Evolutionary conservation across 306 rosid species (phyloP), one percentile per base, ranked within the genome.

Genomic region (Rosa persica): DNA sequence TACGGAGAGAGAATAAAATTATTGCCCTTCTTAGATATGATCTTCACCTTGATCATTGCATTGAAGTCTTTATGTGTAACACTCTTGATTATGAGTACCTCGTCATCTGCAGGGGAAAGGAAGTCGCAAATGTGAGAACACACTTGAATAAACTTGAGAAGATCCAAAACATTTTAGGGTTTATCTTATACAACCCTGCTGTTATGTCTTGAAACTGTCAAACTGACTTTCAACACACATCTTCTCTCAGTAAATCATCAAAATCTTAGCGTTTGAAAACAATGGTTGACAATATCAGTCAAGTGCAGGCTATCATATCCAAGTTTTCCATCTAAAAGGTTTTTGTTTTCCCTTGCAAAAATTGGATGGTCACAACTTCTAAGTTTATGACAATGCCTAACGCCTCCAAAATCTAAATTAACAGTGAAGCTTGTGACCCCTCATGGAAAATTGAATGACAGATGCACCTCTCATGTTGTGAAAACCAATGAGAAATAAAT

Each of bases 1-100:
- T 19, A 61, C 8, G 2, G 12, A 38, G 8, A 52, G 27, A 39
- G 12, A 67, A 30, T 4, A 40, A 12, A 79, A 46, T 44, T 12
- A 43, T 36, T 0, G 58, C 36, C 57, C 73, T 22, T 44, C 68
- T 73, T 27, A 52, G 67, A 77, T 64, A 49, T 27, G 39, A 58
- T 30, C 78, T 46, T 83, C 77, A 95, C 99, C 97, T 95, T 90
- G 67, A 95, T 93, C 89, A 89, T 82, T 71, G 88, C 90, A 82
- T 91, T 95, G 74, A 95, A 89, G 78, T 93, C 96, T 86, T 78
- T 84, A 47, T 95, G 99, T 0, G 94, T 93, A 79, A 95, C 84
- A 75, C 99, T 95, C 85, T 95, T 95, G 86, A 95, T 93, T 74
- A 95, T 88, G 69, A 95, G 97, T 72, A 91, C 93, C 89, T 95